These are phyloP conservation scores for Stemphylium beticola DNA, from an alignment of 2,329 filamentous ascomycete genomes.

Conservation along the genomic window DNA sequence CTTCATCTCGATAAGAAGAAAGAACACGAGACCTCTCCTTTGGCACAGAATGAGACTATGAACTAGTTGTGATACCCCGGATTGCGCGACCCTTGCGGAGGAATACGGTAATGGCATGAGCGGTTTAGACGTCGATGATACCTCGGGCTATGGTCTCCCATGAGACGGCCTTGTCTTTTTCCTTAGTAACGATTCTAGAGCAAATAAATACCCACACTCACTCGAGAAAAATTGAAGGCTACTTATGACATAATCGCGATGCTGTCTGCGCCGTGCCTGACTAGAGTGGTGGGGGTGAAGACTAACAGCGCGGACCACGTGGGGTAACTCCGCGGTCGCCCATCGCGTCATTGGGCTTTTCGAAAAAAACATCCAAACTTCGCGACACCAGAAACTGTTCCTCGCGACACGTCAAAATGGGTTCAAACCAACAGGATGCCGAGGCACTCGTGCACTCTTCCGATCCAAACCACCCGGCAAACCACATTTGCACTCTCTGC, in stretches of 20 bases:
- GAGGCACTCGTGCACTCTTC: conserved; percentile 65
- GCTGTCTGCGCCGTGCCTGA: conserved; percentile 12
- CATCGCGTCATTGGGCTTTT: conserved; percentile 27
- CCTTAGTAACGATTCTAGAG: neutral
- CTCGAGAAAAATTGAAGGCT: neutral
- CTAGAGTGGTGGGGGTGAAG: conserved; percentile 19
- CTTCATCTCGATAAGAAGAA: conserved; percentile 47
- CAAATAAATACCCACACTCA: conserved; percentile 10
- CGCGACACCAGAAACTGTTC: neutral
- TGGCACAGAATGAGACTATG: conserved; percentile 31
- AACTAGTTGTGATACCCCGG: conserved; percentile 32
- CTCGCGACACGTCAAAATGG: conserved; percentile 21
- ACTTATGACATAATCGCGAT: neutral
- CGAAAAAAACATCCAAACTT: conserved; percentile 12
- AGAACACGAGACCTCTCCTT: conserved; percentile 40
- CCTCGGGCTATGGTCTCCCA: conserved; percentile 13
- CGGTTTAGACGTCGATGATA: conserved; percentile 19
- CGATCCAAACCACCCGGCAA: conserved; percentile 87
- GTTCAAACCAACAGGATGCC: conserved; percentile 23
- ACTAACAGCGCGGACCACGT: conserved; percentile 15
- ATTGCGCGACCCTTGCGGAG: conserved; percentile 5
- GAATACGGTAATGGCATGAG: conserved; percentile 15
- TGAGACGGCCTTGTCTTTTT: conserved; percentile 10
- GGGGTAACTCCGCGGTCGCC: conserved; percentile 16
- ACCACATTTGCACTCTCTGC: conserved; percentile 91